These are phyloP conservation scores for Bassia scoparia DNA, from an alignment of 148 eudicot genomes.

Conservation along the genomic window DNA sequence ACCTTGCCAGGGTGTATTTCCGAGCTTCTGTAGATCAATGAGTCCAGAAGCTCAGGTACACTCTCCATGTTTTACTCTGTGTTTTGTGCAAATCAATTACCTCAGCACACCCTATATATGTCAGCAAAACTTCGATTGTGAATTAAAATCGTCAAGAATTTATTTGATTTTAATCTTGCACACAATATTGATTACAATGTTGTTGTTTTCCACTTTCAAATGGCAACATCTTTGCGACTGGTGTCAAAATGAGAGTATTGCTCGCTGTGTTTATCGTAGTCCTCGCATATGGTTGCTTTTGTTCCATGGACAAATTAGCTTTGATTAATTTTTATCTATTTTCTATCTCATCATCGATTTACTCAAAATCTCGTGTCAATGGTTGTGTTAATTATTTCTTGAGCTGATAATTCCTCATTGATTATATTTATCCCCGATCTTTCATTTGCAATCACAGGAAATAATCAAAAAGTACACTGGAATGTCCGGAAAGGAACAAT, in stretches of 20 bases:
- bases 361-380: not conserved
- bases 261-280: too few species aligned
- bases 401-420: not conserved
- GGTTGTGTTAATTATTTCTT: not conserved
- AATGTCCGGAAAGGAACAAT: constrained; percentile 49
- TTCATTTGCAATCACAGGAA: constrained; percentile 42
- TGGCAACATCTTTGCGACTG: too few species aligned
- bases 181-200: too few species aligned
- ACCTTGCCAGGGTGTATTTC: constrained; percentile 93
- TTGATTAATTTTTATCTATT: not conserved
- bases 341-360: not conserved
- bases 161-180: too few species aligned
- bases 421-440: constrained; percentile 10
- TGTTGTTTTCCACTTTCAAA: too few species aligned
- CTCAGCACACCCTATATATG: not conserved
- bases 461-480: constrained; percentile 73
- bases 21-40: constrained; percentile 96
- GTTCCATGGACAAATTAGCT: not conserved
- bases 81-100: not conserved
- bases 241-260: too few species aligned
- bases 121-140: too few species aligned
- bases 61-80: constrained; percentile 6
- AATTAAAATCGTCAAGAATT: too few species aligned
- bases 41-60: constrained; percentile 77
- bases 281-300: too few species aligned